Base-by-base conservation (phyloP, 495 filamentous ascomycete genomes). In the Penicillium parvum region DNA sequence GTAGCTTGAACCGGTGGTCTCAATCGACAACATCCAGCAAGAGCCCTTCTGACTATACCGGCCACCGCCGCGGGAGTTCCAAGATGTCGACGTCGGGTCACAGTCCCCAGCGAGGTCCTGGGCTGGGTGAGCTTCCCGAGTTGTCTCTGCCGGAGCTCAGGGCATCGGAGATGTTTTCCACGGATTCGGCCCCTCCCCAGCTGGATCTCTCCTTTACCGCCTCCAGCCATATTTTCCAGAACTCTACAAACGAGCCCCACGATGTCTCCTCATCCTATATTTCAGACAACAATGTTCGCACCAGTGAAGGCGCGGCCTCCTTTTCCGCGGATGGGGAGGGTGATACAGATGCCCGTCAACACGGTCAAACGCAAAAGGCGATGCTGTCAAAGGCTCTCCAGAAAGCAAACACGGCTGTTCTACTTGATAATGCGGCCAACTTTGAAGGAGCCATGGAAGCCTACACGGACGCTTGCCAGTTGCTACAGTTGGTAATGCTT, bases 351-450 rank as follows among this genome's bases (percentile, higher is more conserved):
- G 60, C 51, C 32, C 62, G 61, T 46, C 66, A 61, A 49, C 66
- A 61, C 57, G 64, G 53, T 43, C 74, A 63, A 40, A 88, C 86
- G 1, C 86, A 95, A 55, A 96, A 94, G 65, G 81, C 81, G 16
- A 96, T 96, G 86, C 73, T 98, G 12, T 92, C 90, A 3, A 89
- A 85, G 57, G 92, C 92, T 5, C 68, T 98, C 29, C 83, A 94
- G 53, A 96, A 96, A 64, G 92, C 92, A 26, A 95, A 96, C 52
- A 92, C 87, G 16, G 92, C 92, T 6, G 92, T 98, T 11, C 75
- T 94, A 40, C 78, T 97, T 21, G 92, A 98, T 62, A 94, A 95
- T 70, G 89, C 88, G 3, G 85, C 90, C 53, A 95, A 96, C 60
- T 85, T 90, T 50, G 88, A 92, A 60, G 90, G 90, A 17, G 92